Evolutionary conservation across 345 rosid species (phyloP), one percentile per base, ranked within the genome.

Genomic region (Salix koriyanagi): DNA sequence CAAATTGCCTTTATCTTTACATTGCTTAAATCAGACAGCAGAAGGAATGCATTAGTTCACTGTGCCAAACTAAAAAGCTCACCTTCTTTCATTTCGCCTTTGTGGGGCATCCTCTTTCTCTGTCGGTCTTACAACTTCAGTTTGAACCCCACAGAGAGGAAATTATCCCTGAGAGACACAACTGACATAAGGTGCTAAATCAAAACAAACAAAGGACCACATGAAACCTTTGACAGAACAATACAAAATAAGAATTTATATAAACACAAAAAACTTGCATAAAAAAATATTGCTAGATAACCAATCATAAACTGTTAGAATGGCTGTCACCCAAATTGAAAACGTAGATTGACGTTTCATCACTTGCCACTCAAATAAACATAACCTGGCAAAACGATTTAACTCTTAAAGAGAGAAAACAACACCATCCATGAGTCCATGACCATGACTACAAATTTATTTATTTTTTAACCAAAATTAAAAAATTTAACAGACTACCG

Each of bases 111-210:
- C 46, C 41, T 67, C 16, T 28, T 46, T 61, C 52, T 69, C 19
- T 46, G 58, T 67, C 61, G 52, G 67, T 54, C 60, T 60, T 74
- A 89, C 72, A 91, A 78, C 78, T 84, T 86, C 81, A 91, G 70
- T 62, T 89, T 89, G 81, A 91, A 91, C 19, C 91, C 92, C 46
- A 82, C 79, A 0, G 91, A 89, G 61, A 91, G 60, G 79, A 89
- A 91, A 81, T 81, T 88, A 77, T 86, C 88, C 85, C 95, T 91
- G 84, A 61, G 18, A 72, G 19, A 66, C 78, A 71, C 15, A 66
- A 39, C 50, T 21, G 61, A 67, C 12, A 16, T 16, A 41, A 73
- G 52, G 36, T 58, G 3, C 50, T 3, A 23, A 36, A 52, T 62
- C 30, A 30, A 16, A 60, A n/a, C 7, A 25, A n/a, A 23, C 16